A percentile compares a stretch with the other conserved stretches of the same genome.
Evolutionary conservation across 805 yeast genomes (phyloP).

Genomic region (Candida xiaguanensis): DNA sequence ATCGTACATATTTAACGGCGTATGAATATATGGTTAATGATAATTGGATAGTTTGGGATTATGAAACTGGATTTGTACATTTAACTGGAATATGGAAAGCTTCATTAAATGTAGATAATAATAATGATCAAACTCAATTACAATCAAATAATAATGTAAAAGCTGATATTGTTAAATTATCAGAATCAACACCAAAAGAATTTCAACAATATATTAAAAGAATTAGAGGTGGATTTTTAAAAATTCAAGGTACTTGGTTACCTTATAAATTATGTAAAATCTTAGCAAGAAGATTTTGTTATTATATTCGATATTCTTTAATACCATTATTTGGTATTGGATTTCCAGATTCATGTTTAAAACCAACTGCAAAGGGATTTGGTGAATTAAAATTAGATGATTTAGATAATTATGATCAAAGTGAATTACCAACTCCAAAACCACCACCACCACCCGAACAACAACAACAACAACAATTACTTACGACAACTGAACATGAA

Average conservation of each 20-base stretch:
- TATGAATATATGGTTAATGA: constrained; percentile 66
- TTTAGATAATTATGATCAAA: constrained; percentile 6
- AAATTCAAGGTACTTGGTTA: constrained; percentile 94
- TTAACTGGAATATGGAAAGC: constrained; percentile 86
- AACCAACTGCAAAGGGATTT: constrained; percentile 59
- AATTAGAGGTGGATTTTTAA: constrained; percentile 85
- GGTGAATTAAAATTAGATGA: constrained; percentile 54
- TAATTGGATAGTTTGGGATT: constrained; percentile 84
- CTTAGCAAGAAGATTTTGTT: constrained; percentile 73
- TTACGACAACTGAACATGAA: background rate
- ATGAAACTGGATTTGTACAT: constrained; percentile 79
- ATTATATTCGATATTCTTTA: constrained; percentile 67
- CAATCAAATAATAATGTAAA: constrained; percentile 31
- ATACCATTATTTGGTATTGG: constrained; percentile 76
- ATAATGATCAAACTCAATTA: background rate
- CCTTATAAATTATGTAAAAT: constrained; percentile 65
- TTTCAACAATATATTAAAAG: constrained; percentile 61
- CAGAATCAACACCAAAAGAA: constrained; percentile 60
- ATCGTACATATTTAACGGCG: constrained; percentile 61
- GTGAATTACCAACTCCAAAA: constrained; percentile 6
- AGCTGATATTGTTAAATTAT: constrained; percentile 71
- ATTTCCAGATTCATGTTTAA: constrained; percentile 60
- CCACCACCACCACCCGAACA: background rate
- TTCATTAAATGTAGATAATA: constrained; percentile 16
- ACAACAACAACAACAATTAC: background rate